These are phyloP conservation scores for Fusarium aywerte DNA, from an alignment of 2,329 filamentous ascomycete genomes.

Conservation along the genomic window DNA sequence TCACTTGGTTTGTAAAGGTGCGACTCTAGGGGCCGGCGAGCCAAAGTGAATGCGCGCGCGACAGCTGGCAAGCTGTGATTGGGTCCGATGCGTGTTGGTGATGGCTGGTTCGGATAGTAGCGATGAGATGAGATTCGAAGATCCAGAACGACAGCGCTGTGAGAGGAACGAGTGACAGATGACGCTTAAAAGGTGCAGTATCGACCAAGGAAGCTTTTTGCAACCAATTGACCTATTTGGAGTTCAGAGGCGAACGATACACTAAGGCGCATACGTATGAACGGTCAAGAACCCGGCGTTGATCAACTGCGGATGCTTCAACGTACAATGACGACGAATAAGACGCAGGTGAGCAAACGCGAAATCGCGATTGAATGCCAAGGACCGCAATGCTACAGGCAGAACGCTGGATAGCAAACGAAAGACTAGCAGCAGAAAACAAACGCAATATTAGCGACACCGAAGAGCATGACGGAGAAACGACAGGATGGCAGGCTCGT, in stretches of 20 bases:
- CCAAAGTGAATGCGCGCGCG: conserved; percentile 44
- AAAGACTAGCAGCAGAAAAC: conserved; percentile 44
- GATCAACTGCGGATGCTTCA: conserved; percentile 31
- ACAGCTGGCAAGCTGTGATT: conserved; percentile 54
- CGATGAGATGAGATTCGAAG: conserved; percentile 42
- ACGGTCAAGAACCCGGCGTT: conserved; percentile 29
- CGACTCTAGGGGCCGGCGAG: conserved; percentile 37
- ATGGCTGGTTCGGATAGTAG: conserved; percentile 38
- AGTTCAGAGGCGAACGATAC: conserved; percentile 31
- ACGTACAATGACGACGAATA: conserved; percentile 34
- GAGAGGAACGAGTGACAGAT: conserved; percentile 44
- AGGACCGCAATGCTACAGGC: conserved; percentile 34
- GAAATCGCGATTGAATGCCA: conserved; percentile 32
- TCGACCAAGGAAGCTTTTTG: conserved; percentile 28
- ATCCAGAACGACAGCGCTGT: conserved; percentile 35
- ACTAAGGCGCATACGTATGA: conserved; percentile 37
- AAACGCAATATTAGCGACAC: conserved; percentile 36
- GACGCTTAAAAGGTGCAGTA: conserved; percentile 34
- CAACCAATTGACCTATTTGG: conserved; percentile 42
- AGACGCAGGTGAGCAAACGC: conserved; percentile 30
- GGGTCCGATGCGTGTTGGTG: conserved; percentile 41
- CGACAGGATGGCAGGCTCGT: conserved; percentile 36
- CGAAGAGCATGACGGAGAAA: conserved; percentile 45
- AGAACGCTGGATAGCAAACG: conserved; percentile 36
- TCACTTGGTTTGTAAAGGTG: conserved; percentile 29